phyloP scores from a whole-genome alignment of 1,284 basidiomycete genomes.

The Trametes sp. region DNA sequence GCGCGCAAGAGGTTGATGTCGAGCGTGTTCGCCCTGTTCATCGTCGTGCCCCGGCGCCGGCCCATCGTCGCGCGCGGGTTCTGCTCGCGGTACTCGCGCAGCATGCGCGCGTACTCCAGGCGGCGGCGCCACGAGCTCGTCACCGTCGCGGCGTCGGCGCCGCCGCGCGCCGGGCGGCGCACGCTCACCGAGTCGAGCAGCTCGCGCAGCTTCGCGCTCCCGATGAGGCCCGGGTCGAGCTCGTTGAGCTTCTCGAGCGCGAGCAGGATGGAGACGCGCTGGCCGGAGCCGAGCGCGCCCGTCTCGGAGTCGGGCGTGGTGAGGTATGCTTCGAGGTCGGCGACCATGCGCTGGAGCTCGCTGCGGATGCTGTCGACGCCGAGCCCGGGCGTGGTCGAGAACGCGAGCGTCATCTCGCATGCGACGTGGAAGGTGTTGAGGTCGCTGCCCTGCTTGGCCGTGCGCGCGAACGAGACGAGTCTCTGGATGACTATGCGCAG shows the following conservation, averaged over 20 bases:
- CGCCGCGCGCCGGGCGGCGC: not conserved
- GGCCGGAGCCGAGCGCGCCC: slow-evolving; percentile 11
- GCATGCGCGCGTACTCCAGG: slow-evolving; percentile 16
- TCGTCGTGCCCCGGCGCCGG: slow-evolving; percentile 15
- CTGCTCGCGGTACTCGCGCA: slow-evolving; percentile 16
- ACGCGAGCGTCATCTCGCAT: slow-evolving; percentile 26
- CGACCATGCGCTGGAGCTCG: slow-evolving; percentile 19
- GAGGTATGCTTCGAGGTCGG: slow-evolving; percentile 23
- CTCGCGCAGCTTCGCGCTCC: slow-evolving; percentile 6
- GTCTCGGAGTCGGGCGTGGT: not conserved
- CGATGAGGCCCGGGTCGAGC: slow-evolving; percentile 20
- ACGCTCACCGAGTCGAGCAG: slow-evolving; percentile 16
- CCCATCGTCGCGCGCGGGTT: slow-evolving; percentile 1
- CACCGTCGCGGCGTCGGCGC: slow-evolving; percentile 5
- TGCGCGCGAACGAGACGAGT: slow-evolving; percentile 18
- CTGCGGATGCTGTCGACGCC: slow-evolving; percentile 21
- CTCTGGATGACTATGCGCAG: slow-evolving; percentile 16
- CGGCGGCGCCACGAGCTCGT: slow-evolving; percentile 15
- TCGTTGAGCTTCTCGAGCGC: slow-evolving; percentile 23
- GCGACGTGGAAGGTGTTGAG: slow-evolving; percentile 19
- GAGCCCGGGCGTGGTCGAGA: slow-evolving; percentile 13
- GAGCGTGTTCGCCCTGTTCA: not conserved
- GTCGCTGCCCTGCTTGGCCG: slow-evolving; percentile 9
- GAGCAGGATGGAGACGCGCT: slow-evolving; percentile 22
- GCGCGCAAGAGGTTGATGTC: not conserved